phyloP scores from a whole-genome alignment of 805 yeast species.

The Metschnikowia colocasiae region DNA sequence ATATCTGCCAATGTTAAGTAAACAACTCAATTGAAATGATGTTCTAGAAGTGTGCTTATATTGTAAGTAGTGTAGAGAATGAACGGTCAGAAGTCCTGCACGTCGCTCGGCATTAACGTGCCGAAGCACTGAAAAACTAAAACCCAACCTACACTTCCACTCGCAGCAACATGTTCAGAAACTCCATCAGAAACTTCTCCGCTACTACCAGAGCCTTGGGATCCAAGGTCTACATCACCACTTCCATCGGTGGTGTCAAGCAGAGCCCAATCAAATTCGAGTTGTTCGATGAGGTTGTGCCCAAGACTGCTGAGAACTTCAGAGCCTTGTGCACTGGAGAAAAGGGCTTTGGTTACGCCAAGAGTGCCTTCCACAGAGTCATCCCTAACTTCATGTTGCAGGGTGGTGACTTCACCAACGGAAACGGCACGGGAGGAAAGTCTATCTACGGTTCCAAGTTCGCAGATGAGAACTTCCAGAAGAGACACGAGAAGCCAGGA shows the following conservation, averaged over 20 bases:
- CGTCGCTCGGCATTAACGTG: background rate
- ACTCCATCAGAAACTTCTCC: slow-evolving; percentile 47
- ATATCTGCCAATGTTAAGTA: background rate
- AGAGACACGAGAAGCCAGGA: slow-evolving; percentile 18
- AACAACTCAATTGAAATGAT: background rate
- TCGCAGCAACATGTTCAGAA: slow-evolving; percentile 20
- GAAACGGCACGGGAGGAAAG: slow-evolving; percentile 18
- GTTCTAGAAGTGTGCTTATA: background rate
- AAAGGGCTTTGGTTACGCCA: slow-evolving; percentile 19
- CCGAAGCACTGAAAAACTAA: background rate
- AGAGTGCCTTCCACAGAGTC: slow-evolving; percentile 18
- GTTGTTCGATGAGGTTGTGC: slow-evolving; percentile 18
- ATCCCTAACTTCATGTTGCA: slow-evolving; percentile 20
- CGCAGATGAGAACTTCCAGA: slow-evolving; percentile 17
- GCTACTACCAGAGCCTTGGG: slow-evolving; percentile 43
- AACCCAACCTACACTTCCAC: background rate
- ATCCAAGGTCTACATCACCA: slow-evolving; percentile 55
- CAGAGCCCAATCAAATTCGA: slow-evolving; percentile 21
- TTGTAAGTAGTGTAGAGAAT: background rate
- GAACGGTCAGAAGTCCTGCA: slow-evolving; percentile 1
- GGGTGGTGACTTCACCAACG: slow-evolving; percentile 18
- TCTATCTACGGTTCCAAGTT: slow-evolving; percentile 19
- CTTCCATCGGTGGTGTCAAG: slow-evolving; percentile 40
- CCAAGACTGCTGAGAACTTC: slow-evolving; percentile 20
- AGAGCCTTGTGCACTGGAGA: slow-evolving; percentile 19